phyloP scores from a whole-genome alignment of 352 stramenopile genomes.

The Phytophthora boehmeriae region DNA sequence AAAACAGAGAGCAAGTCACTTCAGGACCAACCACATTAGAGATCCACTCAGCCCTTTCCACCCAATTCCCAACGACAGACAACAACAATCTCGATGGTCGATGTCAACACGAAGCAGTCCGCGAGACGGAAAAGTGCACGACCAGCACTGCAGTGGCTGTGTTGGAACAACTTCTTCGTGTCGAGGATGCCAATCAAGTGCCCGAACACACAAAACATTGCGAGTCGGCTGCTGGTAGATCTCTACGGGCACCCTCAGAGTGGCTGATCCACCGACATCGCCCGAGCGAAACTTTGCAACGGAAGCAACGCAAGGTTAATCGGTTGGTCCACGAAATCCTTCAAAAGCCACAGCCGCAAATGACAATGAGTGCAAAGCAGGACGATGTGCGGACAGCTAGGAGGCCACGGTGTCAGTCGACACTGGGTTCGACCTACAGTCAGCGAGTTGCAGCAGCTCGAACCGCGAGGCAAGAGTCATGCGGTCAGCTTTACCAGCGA shows the following conservation, averaged over 20 bases:
- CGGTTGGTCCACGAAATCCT: constrained; percentile 45
- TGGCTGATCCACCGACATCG: constrained; percentile 71
- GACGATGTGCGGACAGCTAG: constrained; percentile 25
- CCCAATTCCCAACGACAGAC: neutral
- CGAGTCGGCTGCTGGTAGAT: constrained; percentile 8
- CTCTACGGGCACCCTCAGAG: constrained; percentile 46
- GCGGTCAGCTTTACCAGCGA: constrained; percentile 11
- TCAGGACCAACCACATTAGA: constrained; percentile 14
- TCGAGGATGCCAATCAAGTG: constrained; percentile 9
- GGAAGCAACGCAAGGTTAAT: constrained; percentile 52
- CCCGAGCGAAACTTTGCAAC: constrained; percentile 39
- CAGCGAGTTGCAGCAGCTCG: constrained; percentile 40
- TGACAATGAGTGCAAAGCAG: constrained; percentile 1
- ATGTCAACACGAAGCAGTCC: constrained; percentile 3
- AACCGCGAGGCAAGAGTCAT: constrained; percentile 12
- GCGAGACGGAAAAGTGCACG: neutral
- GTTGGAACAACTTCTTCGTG: constrained; percentile 22
- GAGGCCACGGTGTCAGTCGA: constrained; percentile 39
- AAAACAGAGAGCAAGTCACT: constrained; percentile 3
- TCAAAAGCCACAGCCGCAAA: constrained; percentile 9
- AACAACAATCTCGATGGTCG: constrained; percentile 22
- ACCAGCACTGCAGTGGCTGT: constrained; percentile 10
- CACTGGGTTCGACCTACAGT: constrained; percentile 42
- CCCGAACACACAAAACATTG: constrained; percentile 1
- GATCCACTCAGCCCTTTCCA: constrained; percentile 6